These are phyloP conservation scores for Candida peoriensis DNA, from an alignment of 805 yeast genomes.

Conservation along the genomic window DNA sequence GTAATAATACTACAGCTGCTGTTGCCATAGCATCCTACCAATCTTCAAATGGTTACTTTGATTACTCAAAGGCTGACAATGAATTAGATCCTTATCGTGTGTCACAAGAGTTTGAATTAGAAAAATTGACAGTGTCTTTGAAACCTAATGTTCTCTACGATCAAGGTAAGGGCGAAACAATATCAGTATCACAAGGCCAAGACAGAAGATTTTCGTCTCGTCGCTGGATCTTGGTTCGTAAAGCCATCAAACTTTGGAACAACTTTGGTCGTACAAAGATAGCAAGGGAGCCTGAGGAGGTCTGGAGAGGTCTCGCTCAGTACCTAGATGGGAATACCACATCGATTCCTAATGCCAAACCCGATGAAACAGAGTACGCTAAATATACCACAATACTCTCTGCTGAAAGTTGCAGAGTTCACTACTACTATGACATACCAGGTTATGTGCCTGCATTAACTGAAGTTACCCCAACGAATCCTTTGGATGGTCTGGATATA, in stretches of 20 bases:
- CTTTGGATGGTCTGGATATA: conserved; percentile 45
- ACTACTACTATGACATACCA: conserved; percentile 67
- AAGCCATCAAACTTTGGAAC: conserved; percentile 5
- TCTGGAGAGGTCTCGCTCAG: conserved; percentile 76
- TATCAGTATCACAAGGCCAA: neutral
- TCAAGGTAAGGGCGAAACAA: neutral
- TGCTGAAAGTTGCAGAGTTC: conserved; percentile 47
- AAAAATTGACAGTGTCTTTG: conserved; percentile 53
- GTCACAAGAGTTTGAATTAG: conserved; percentile 38
- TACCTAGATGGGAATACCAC: conserved; percentile 44
- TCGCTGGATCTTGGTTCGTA: conserved; percentile 4
- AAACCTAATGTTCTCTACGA: conserved; percentile 69
- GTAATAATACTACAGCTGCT: conserved; percentile 75
- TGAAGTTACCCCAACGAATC: conserved; percentile 25
- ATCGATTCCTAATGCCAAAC: conserved; percentile 28
- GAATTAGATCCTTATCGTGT: conserved; percentile 54
- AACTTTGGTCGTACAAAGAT: neutral
- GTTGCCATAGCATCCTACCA: conserved; percentile 59
- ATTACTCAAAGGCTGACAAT: conserved; percentile 44
- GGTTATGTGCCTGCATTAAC: conserved; percentile 49
- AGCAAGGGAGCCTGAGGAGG: conserved; percentile 8
- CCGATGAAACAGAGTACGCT: conserved; percentile 69
- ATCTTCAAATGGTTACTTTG: conserved; percentile 50
- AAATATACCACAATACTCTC: conserved; percentile 67
- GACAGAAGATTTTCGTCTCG: neutral